These are phyloP conservation scores for Pyrrhoderma noxium DNA, from an alignment of 1,284 basidiomycete genomes.

Conservation along the genomic window DNA sequence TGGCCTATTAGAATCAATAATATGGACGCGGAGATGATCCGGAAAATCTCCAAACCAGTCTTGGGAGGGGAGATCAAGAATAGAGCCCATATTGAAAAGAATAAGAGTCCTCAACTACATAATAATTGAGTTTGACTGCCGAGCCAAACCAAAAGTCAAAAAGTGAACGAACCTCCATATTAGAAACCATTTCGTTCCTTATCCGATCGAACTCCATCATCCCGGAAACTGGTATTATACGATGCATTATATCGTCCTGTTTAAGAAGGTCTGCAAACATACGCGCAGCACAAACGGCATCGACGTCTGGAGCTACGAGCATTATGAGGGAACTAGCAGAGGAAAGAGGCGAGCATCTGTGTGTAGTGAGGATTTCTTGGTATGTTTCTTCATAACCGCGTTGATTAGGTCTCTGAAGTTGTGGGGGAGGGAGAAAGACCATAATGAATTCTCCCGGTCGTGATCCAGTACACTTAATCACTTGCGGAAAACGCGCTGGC, in stretches of 20 bases:
- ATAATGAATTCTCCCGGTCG: slow-evolving; percentile 28
- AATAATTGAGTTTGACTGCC: background rate
- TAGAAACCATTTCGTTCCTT: slow-evolving; percentile 59
- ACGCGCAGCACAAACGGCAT: slow-evolving; percentile 82
- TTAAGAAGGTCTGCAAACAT: slow-evolving; percentile 88
- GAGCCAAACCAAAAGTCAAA: background rate
- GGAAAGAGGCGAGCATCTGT: slow-evolving; percentile 67
- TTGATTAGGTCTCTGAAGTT: slow-evolving; percentile 46
- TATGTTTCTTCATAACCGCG: slow-evolving; percentile 79
- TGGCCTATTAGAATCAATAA: slow-evolving; percentile 92
- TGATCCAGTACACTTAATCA: no score
- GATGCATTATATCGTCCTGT: slow-evolving; percentile 90
- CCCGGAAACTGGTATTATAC: slow-evolving; percentile 88
- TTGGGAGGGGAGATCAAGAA: slow-evolving; percentile 71
- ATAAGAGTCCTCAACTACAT: slow-evolving; percentile 84
- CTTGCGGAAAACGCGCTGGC: no score
- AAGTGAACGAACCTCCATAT: slow-evolving; percentile 55
- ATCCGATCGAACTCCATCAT: slow-evolving; percentile 66
- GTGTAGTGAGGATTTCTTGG: slow-evolving; percentile 61
- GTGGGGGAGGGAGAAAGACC: slow-evolving; percentile 67
- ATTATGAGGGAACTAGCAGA: slow-evolving; percentile 79
- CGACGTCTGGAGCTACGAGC: slow-evolving; percentile 83
- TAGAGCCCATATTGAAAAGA: slow-evolving; percentile 87
- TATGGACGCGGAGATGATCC: slow-evolving; percentile 65
- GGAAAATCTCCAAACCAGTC: slow-evolving; percentile 72